Evolutionary conservation across 441 rosid species (phyloP), one percentile per base, ranked within the genome.

Genomic region (Aleurites moluccanus): DNA sequence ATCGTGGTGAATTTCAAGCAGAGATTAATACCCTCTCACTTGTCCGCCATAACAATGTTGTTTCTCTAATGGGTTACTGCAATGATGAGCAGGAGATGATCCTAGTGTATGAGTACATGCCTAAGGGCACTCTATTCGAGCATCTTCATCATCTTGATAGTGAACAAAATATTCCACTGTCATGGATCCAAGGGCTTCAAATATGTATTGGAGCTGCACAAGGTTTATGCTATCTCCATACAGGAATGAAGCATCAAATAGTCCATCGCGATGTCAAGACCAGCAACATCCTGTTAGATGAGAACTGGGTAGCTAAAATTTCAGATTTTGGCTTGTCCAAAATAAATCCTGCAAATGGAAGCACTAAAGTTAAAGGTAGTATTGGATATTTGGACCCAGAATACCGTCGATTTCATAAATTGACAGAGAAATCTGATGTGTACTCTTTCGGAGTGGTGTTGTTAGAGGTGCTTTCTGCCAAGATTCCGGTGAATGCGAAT

Each of bases 401-500:
- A 55, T 85, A 83, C 73, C 78, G 52, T 27, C 70, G 78, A 6
- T 49, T 71, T 6, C 73, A 66, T 20, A 68, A 61, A 73, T 28
- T 80, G n/a, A n/a, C n/a, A n/a, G n/a, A n/a, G n/a, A n/a, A n/a
- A n/a, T n/a, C n/a, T n/a, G 81, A 81, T 68, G 75, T 78, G 21
- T 85, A 85, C 56, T 80, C 86, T 7, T 86, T 86, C 6, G 88
- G 86, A 2, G 83, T 86, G 50, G 85, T 85, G 38, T 21, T 83
- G 28, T 78, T 83, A 0, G 81, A 84, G 79, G 85, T 80, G 7
- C 70, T 85, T 20, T 79, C 77, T 14, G 84, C 79, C 1, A 73
- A 79, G 52, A 78, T 56, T 0, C 64, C 69, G 3, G 0, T 70
- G 44, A 64, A 62, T 27, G 28, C 2, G 28, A 27, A 27, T 5